phyloP scores from a whole-genome alignment of 2,329 filamentous ascomycete genomes.

The Leptographium flavum region DNA sequence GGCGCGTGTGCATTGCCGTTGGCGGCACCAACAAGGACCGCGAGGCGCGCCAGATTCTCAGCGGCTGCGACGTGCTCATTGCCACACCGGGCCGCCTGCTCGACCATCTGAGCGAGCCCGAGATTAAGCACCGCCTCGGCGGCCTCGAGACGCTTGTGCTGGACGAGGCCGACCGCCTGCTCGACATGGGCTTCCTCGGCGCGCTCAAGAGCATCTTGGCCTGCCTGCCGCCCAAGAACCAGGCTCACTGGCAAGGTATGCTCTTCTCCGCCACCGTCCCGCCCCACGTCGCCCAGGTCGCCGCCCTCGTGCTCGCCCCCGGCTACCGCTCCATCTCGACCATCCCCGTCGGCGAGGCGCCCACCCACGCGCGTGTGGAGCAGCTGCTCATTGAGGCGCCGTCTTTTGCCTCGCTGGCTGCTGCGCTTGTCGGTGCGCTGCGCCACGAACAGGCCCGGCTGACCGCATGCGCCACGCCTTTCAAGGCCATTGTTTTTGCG shows the following conservation, averaged over 20 bases:
- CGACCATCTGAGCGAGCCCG: slow-evolving; percentile 63
- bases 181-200: slow-evolving; percentile 76
- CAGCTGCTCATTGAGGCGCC: slow-evolving; percentile 57
- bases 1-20: slow-evolving; percentile 65
- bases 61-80: slow-evolving; percentile 66
- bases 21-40: slow-evolving; percentile 63
- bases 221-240: slow-evolving; percentile 47
- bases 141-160: slow-evolving; percentile 65
- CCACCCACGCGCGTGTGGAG: slow-evolving; percentile 62
- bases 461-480: slow-evolving; percentile 24
- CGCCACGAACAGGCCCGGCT: slow-evolving; percentile 23
- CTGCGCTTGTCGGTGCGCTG: slow-evolving; percentile 43
- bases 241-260: slow-evolving; percentile 54
- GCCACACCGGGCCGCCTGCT: slow-evolving; percentile 67
- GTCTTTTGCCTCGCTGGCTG: slow-evolving; percentile 53
- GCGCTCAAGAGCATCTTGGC: slow-evolving; percentile 64
- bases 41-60: slow-evolving; percentile 55
- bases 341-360: slow-evolving; percentile 57
- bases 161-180: slow-evolving; percentile 68
- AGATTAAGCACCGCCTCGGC: slow-evolving; percentile 50
- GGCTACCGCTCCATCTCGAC: slow-evolving; percentile 74
- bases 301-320: slow-evolving; percentile 50
- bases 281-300: slow-evolving; percentile 63
- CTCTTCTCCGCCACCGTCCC: slow-evolving; percentile 79
- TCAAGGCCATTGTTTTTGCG: slow-evolving; percentile 79